Base-by-base conservation (phyloP, 2,329 filamentous ascomycete genomes). In the Phoma sp. region DNA sequence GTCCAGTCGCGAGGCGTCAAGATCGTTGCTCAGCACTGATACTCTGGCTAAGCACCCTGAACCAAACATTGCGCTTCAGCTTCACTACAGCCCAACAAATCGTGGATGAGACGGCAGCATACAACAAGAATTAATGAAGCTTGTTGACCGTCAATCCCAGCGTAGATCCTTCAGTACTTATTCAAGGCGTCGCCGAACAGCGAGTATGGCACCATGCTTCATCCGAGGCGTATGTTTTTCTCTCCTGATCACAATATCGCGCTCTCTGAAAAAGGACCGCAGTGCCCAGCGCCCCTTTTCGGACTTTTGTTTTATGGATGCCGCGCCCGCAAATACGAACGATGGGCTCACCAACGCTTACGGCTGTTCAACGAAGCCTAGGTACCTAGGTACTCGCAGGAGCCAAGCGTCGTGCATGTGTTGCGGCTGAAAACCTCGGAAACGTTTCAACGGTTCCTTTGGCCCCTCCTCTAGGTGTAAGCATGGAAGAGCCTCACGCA, bases 1-100 rank as follows among this genome's bases (percentile, higher is more conserved):
- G 6, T 29, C 9, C 6, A 7, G 27, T 44, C 25, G 42, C 33
- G 23, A 22, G 42, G 36, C 46, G 33, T 22, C 8, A 9, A 41
- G 42, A 25, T 13, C 25, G 11, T 37, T 37, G 18, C 38, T 14
- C 48, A 42, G 52, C 45, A 35, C 35, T 44, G 44, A 33, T 48
- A 37, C 45, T 45, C 51, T 45, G 46, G 46, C 24, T 29, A 30
- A 44, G 51, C 35, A 35, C 49, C 30, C 52, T 41, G 37, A 30
- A 18, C 18, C 18, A 18, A 18, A 18, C 18, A 18, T 18, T 18
- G 18, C 18, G 18, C 18, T 18, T 18, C 18, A 18, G 18, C 18
- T 18, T 18, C 22, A 46, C 22, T n/a, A 37, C 32, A 37, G 32
- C 37, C 36, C 33, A 39, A 44, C 25, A 42, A 23, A 32, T 38